Evolutionary conservation across 495 filamentous ascomycete species (phyloP), one percentile per base, ranked within the genome.

Genomic region (Neurospora intermedia): DNA sequence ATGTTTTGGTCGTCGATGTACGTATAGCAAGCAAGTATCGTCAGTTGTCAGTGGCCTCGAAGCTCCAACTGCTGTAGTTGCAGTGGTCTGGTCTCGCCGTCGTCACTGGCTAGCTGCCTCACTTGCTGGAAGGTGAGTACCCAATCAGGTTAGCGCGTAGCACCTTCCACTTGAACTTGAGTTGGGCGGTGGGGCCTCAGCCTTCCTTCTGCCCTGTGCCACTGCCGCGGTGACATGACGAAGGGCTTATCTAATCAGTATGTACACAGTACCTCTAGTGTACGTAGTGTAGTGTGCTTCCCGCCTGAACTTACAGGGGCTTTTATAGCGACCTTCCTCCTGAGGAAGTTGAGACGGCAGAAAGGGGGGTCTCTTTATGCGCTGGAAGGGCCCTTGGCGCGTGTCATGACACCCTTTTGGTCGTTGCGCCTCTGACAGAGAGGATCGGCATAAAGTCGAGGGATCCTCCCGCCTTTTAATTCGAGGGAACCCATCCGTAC

Each of bases 81-180:
- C 43, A 46, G 43, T 62, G 71, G 71, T 43, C 69, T 71, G 40
- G 20, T 40, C 41, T 73, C 45, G 75, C 75, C 75, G 78, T 81
- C 79, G 79, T 81, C 78, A 79, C 75, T 74, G 74, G 75, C 72
- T 77, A 74, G 80, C 76, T 81, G 77, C 79, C 80, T 81, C 77
- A 71, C 69, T 71, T 59, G 75, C 70, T 76, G 69, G 23, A 71
- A 79, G 76, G 77, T 79, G 35, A 77, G 72, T 78, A 72, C 77
- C 78, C 75, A 76, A 80, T 79, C 15, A 48, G 78, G 76, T 66
- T 80, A 78, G 77, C 71, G 23, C 43, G 41, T 62, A 15, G 40
- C 20, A 54, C 43, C 31, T 69, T 71, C 4, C 35, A 62, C 31
- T 59, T 40, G 39, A 72, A 59, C 69, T 59, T 43, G 39, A 73